Evolutionary conservation across 1,284 basidiomycete species (phyloP).

Genomic region (Ganoderma lingzhi): DNA sequence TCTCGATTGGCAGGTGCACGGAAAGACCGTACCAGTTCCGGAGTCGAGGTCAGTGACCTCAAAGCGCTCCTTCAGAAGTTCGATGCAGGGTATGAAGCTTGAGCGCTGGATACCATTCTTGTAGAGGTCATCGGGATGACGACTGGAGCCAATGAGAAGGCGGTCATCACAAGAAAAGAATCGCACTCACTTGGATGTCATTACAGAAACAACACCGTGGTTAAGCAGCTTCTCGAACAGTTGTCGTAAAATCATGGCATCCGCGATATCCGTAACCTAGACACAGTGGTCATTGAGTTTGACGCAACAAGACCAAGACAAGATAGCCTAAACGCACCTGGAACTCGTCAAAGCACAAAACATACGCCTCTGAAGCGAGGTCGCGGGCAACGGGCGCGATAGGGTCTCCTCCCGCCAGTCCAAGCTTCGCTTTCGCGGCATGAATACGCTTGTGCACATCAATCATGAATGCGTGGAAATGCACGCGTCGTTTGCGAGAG

Average conservation of each 20-base stretch:
- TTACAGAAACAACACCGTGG: slow-evolving; percentile 92
- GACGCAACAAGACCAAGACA: not conserved
- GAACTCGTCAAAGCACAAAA: slow-evolving; percentile 99
- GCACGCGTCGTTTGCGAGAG: slow-evolving; percentile 84
- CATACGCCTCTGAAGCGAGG: slow-evolving; percentile 84
- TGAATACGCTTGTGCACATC: slow-evolving; percentile 96
- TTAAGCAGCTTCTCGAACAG: slow-evolving; percentile 87
- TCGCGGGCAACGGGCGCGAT: slow-evolving; percentile 91
- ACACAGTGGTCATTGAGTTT: not conserved
- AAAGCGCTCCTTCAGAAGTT: slow-evolving; percentile 89
- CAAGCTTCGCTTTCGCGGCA: slow-evolving; percentile 74
- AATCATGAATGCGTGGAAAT: slow-evolving; percentile 99
- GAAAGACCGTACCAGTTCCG: slow-evolving; percentile 75
- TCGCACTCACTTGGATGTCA: slow-evolving; percentile 91
- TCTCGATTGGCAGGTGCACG: not conserved
- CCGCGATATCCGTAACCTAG: slow-evolving; percentile 96
- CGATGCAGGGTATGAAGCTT: slow-evolving; percentile 97
- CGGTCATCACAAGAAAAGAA: slow-evolving; percentile 6
- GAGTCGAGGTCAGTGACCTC: slow-evolving; percentile 93
- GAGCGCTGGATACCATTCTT: slow-evolving; percentile 98
- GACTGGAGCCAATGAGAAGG: slow-evolving; percentile 58
- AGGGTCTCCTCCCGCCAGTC: slow-evolving; percentile 80
- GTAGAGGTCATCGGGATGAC: slow-evolving; percentile 97
- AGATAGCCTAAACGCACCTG: slow-evolving; percentile 65
- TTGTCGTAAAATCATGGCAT: slow-evolving; percentile 96